Evolutionary conservation across 371 early-diverging fungal species (phyloP).

Genomic region (Mortierella sp.): DNA sequence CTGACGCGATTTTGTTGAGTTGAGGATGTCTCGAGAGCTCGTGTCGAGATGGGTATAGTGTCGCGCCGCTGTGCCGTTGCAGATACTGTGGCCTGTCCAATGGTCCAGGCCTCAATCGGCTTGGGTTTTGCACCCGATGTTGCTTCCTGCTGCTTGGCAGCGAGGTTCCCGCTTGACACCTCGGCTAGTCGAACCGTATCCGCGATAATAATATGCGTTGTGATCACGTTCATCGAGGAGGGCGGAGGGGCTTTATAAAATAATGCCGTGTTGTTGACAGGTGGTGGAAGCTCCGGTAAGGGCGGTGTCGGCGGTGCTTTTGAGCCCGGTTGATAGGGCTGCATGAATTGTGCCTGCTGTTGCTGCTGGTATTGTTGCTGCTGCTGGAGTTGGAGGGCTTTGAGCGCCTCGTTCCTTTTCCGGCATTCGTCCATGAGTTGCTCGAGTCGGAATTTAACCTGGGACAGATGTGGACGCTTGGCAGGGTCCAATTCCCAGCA

Average conservation of each 20-base stretch:
- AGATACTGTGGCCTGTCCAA: slow-evolving; percentile 31
- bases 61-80: slow-evolving; percentile 29
- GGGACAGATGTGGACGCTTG: slow-evolving; percentile 47
- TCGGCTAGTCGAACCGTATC: slow-evolving; percentile 12
- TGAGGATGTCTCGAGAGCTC: slow-evolving; percentile 22
- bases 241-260: background rate
- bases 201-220: slow-evolving; percentile 28
- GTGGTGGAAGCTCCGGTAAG: slow-evolving; percentile 10
- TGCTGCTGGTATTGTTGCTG: slow-evolving; percentile 37
- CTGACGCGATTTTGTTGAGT: slow-evolving; percentile 15
- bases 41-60: slow-evolving; percentile 44
- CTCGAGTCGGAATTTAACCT: slow-evolving; percentile 44
- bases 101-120: slow-evolving; percentile 48
- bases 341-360: slow-evolving; percentile 21
- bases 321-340: slow-evolving; percentile 25
- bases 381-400: slow-evolving; percentile 19
- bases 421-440: slow-evolving; percentile 39
- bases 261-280: background rate
- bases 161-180: background rate
- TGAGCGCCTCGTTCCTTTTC: slow-evolving; percentile 16
- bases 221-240: slow-evolving; percentile 17
- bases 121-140: slow-evolving; percentile 1
- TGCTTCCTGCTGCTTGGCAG: background rate
- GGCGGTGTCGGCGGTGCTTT: slow-evolving; percentile 33
- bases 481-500: slow-evolving; percentile 50